Base-by-base conservation (phyloP, 78 protist species). In the Dictyostelium brefeldianum region DNA sequence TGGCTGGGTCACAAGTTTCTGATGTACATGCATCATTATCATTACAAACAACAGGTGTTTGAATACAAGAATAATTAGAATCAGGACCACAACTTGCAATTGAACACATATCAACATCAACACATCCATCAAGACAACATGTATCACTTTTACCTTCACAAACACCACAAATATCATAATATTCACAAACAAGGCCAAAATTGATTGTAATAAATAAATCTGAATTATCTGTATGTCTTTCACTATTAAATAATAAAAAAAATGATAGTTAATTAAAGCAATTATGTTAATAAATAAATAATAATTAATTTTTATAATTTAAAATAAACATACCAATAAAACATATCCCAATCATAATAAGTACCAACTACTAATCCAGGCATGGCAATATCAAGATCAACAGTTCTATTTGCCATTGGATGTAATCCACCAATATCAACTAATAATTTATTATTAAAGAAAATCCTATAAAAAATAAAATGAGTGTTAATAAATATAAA, bases 401-500 rank as follows among this genome's bases (percentile, higher is more conserved):
- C 75, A 70, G 5, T 64, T 20, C 8, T 20, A 1, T 17, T 5
- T 8, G 54, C 50, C 2, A 67, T 17, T 18, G 43, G 25, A 53
- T 83, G 90, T 22, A 62, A 1, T 41, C 90, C 79, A 17, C 90
- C 90, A 9, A 83, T 5, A 53, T 83, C 90, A 59, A 83, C 17
- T 10, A 29, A 70, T 25, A 83, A 59, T 6, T 56, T 8, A 59
- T 83, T 83, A 62, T 83, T 67, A 64, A 83, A n/a, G 36, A 29
- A 83, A 27, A 83, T 51, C 43, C 43, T 36, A n/a, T n/a, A n/a
- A n/a, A n/a, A n/a, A n/a, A n/a, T n/a, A n/a, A n/a, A n/a, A n/a
- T n/a, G n/a, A n/a, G n/a, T n/a, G n/a, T n/a, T n/a, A n/a, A n/a
- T n/a, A n/a, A n/a, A n/a, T n/a, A n/a, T n/a, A n/a, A n/a, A n/a